phyloP scores from a whole-genome alignment of 192 early-diverging fungal species.

The Cetraspora pellucida region DNA sequence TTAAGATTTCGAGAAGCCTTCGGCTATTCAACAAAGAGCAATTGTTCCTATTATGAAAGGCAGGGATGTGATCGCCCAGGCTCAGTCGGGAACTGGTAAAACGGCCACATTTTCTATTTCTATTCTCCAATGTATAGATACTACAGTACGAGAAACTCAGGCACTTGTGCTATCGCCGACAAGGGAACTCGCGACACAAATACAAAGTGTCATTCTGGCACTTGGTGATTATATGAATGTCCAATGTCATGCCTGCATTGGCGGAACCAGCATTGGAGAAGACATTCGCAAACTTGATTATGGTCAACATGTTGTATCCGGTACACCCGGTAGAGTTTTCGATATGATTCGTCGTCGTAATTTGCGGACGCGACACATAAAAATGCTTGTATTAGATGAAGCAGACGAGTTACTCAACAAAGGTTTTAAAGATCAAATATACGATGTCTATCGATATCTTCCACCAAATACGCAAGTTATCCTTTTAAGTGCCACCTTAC shows the following conservation, averaged over 20 bases:
- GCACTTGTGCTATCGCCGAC: slow-evolving; percentile 93
- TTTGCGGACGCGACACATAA: slow-evolving; percentile 81
- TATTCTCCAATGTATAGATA: slow-evolving; percentile 88
- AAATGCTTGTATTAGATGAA: slow-evolving; percentile 97
- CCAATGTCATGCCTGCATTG: slow-evolving; percentile 94
- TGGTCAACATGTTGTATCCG: slow-evolving; percentile 91
- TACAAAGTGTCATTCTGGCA: slow-evolving; percentile 88
- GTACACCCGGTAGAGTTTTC: slow-evolving; percentile 94
- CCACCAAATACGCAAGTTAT: slow-evolving; percentile 94
- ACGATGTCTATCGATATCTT: slow-evolving; percentile 89
- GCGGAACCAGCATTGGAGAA: slow-evolving; percentile 89
- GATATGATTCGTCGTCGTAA: slow-evolving; percentile 94
- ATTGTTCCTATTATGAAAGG: slow-evolving; percentile 87
- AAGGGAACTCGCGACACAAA: slow-evolving; percentile 95
- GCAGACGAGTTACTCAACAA: slow-evolving; percentile 93
- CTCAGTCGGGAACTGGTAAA: slow-evolving; percentile 98
- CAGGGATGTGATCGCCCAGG: slow-evolving; percentile 95
- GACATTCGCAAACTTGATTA: slow-evolving; percentile 91
- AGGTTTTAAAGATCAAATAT: slow-evolving; percentile 98
- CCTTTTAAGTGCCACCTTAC: slow-evolving; percentile 88
- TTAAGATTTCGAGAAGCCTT: slow-evolving; percentile 93
- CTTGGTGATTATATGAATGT: slow-evolving; percentile 98
- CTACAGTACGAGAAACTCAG: slow-evolving; percentile 85
- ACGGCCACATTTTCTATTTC: slow-evolving; percentile 97
- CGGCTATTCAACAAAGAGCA: slow-evolving; percentile 98